Conservation (phyloP, 768 basidiomycete genomes). For the Neoboletus magnificus region DNA sequence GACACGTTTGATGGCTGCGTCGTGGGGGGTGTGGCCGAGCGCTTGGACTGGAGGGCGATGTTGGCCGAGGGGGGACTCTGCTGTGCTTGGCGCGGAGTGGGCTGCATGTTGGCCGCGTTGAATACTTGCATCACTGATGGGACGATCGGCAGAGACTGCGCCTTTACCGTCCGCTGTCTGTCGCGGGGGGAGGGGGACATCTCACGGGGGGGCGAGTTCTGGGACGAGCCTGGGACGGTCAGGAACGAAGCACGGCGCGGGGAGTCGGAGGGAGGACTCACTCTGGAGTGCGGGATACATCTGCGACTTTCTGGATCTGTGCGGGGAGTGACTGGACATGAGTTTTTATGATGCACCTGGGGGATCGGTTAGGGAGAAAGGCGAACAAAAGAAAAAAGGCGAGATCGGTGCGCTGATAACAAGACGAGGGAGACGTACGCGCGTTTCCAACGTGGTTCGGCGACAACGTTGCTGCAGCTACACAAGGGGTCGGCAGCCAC, state of each 20-base stretch:
- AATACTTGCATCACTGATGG: conserved; percentile 56
- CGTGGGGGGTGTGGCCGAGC: conserved; percentile 33
- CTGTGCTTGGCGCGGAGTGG: conserved; percentile 37
- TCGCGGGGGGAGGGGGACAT: conserved; percentile 43
- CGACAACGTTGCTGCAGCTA: conserved; percentile 37
- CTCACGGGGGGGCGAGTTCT: conserved; percentile 38
- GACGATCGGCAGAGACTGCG: conserved; percentile 61
- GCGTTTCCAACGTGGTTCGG: conserved; percentile 65
- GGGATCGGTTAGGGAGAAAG: conserved; percentile 1
- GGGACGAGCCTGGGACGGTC: too few relatives aligned
- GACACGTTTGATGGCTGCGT: conserved; percentile 31
- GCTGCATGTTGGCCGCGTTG: conserved; percentile 31
- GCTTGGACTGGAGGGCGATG: conserved; percentile 33
- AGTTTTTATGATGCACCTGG: conserved; percentile 12
- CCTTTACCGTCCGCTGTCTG: conserved; percentile 52
- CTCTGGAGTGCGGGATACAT: conserved; percentile 48
- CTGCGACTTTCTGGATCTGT: conserved; percentile 54
- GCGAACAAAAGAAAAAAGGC: conserved; percentile 32
- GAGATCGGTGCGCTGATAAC: conserved; percentile 34
- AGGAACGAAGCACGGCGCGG: too few relatives aligned
- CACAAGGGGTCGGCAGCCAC: conserved; percentile 34
- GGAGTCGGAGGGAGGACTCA: conserved; percentile 35
- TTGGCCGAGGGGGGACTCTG: conserved; percentile 36
- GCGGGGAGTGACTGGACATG: conserved; percentile 61
- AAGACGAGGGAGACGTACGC: conserved; percentile 34